phyloP scores from a whole-genome alignment of 2,329 filamentous ascomycete species.

The Alternaria conjuncta region DNA sequence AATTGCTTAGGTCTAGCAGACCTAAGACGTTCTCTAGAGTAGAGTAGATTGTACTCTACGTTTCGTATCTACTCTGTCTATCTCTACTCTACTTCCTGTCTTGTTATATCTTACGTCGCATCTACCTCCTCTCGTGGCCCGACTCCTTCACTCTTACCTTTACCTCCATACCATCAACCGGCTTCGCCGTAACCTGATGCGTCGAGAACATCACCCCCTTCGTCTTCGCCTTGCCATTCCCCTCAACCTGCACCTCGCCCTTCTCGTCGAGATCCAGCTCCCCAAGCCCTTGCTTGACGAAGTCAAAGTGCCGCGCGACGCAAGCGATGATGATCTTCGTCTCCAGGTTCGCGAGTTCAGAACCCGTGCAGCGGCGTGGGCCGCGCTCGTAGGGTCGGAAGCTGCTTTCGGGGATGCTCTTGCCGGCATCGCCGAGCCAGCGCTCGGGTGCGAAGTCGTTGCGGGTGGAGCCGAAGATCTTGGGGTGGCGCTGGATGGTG shows the following conservation, averaged over 20 bases:
- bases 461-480: conserved; percentile 16
- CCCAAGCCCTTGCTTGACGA: conserved; percentile 42
- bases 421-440: conserved; percentile 19
- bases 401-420: conserved; percentile 50
- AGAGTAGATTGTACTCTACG: no score
- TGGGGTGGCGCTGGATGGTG: conserved; percentile 23
- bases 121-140: background rate
- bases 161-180: conserved; percentile 21
- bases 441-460: conserved; percentile 33
- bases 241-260: conserved; percentile 3
- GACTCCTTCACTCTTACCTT: conserved; percentile 5
- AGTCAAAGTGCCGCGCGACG: conserved; percentile 56
- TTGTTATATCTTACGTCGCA: no score
- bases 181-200: conserved; percentile 19
- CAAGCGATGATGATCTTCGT: conserved; percentile 58
- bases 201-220: conserved; percentile 13
- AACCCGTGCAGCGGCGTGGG: conserved; percentile 61
- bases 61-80: background rate
- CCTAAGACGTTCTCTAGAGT: no score
- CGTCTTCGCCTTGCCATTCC: conserved; percentile 7
- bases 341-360: conserved; percentile 61
- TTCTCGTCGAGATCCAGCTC: conserved; percentile 15
- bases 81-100: background rate
- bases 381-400: conserved; percentile 63
- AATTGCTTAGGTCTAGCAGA: no score